Evolutionary conservation across 1,139 yeast species (phyloP).

Genomic region (Yamadazyma blattariae): DNA sequence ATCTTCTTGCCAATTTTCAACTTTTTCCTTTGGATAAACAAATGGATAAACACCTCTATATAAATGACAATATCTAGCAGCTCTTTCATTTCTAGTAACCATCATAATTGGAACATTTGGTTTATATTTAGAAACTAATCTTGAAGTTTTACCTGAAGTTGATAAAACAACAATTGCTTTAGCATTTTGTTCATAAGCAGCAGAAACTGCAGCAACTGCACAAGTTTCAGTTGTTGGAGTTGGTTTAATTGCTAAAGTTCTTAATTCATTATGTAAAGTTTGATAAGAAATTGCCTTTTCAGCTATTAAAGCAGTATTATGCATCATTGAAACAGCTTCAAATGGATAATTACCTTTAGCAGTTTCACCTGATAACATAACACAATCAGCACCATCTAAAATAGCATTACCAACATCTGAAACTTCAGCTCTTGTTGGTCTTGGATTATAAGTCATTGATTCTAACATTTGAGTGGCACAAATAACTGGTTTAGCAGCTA

Average conservation of each 20-base stretch:
- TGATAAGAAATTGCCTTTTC: conserved; percentile 95
- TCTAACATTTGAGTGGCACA: conserved; percentile 99
- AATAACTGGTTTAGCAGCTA: conserved; percentile 98
- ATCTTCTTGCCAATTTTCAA: conserved; percentile 92
- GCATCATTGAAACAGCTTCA: conserved; percentile 98
- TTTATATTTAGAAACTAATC: conserved; percentile 95
- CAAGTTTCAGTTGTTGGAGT: conserved; percentile 94
- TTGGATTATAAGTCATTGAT: conserved; percentile 99
- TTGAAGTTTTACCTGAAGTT: conserved; percentile 92
- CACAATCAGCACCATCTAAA: conserved; percentile 99
- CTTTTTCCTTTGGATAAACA: conserved; percentile 65
- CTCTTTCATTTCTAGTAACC: conserved; percentile 92
- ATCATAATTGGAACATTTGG: conserved; percentile 96
- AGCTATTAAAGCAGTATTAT: conserved; percentile 93
- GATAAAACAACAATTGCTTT: conserved; percentile 96
- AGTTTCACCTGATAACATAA: conserved; percentile 98
- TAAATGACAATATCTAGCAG: conserved; percentile 94
- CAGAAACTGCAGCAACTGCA: conserved; percentile 95
- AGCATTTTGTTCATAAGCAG: conserved; percentile 94
- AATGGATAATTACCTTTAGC: conserved; percentile 99
- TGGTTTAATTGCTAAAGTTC: conserved; percentile 83
- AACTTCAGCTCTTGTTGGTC: conserved; percentile 99
- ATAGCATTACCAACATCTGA: conserved; percentile 99
- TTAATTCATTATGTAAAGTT: conserved; percentile 83
- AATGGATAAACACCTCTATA: conserved; percentile 99